Evolutionary conservation across 768 basidiomycete genomes (phyloP), one percentile per base, ranked within the genome.

Genomic region (Termitomyces sp.): DNA sequence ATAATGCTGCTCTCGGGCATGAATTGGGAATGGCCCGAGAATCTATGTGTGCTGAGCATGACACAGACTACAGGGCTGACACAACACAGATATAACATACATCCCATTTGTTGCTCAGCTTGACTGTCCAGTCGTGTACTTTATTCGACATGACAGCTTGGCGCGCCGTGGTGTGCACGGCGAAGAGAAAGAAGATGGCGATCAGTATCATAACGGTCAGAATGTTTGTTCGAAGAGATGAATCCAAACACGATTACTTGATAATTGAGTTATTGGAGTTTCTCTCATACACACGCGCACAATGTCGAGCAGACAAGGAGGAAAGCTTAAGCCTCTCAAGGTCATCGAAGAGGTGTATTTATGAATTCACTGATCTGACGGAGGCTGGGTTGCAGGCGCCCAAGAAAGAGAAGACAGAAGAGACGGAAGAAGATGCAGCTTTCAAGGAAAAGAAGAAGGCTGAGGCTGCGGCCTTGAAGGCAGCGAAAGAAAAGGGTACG

Each of bases 251-350:
- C 3, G 14, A 26, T 46, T n/a, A 16, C 27, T 5, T 34, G 34
- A 7, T 0, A 55, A 42, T 5, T 20, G 20, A 50, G 22, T 24
- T 33, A 22, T 36, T 27, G 55, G 39, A 8, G 37, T 32, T 46
- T 45, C 54, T 52, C 48, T 20, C 22, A 36, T 46, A 58, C 42
- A 57, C 54, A 20, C 45, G 30, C 45, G 30, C 57, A 56, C 61
- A 67, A 87, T 87, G 86, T 74, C 84, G 32, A 74, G 80, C 68
- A 82, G 89, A 76, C 87, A 90, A 78, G 90, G 88, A 61, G 92
- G 91, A 68, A 93, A 94, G 75, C 68, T 87, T 53, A 94, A 94
- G 82, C 92, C 92, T 53, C 74, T 93, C 64, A 93, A 93, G 90
- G 91, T 86, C 60, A 52, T 56, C 32, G 18, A 53, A 51, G 50